These are phyloP conservation scores for Fusarium armeniacum DNA, from an alignment of 2,329 filamentous ascomycete genomes.

Conservation along the genomic window DNA sequence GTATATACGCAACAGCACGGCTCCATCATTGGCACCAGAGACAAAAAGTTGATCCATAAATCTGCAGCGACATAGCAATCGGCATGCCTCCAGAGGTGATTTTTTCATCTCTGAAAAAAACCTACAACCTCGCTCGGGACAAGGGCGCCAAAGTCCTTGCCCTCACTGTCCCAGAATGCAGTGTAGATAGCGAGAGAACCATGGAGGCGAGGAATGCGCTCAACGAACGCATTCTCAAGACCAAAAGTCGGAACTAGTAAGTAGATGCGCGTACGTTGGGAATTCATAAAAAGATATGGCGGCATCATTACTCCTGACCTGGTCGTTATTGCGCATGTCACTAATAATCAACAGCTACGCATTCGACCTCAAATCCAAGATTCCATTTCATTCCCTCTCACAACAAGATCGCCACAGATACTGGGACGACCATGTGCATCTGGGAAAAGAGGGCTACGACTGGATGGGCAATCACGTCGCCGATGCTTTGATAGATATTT, in stretches of 20 bases:
- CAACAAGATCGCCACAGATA: slow-evolving; percentile 62
- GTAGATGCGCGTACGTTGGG: slow-evolving; percentile 44
- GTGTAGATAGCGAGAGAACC: slow-evolving; percentile 49
- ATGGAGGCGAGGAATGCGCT: slow-evolving; percentile 59
- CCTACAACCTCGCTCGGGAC: slow-evolving; percentile 65
- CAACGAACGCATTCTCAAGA: slow-evolving; percentile 66
- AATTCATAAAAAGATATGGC: no score
- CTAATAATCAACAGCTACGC: slow-evolving; percentile 60
- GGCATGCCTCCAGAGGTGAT: slow-evolving; percentile 58
- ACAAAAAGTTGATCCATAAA: slow-evolving; percentile 1
- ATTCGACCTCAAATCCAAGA: slow-evolving; percentile 68
- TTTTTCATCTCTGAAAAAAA: slow-evolving; percentile 62
- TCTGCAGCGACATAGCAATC: slow-evolving; percentile 65
- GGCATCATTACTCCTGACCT: no score
- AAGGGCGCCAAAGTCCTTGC: slow-evolving; percentile 70
- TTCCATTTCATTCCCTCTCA: slow-evolving; percentile 68
- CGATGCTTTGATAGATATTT: slow-evolving; percentile 64
- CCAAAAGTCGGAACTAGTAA: slow-evolving; percentile 67
- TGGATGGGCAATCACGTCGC: slow-evolving; percentile 72
- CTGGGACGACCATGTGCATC: slow-evolving; percentile 74
- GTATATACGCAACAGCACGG: neutral
- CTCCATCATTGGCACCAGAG: neutral
- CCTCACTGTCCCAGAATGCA: slow-evolving; percentile 72
- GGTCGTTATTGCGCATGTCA: neutral
- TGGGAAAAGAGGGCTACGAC: slow-evolving; percentile 71